phyloP scores from a whole-genome alignment of 371 early-diverging fungal genomes.

The Fennellomyces sp. region DNA sequence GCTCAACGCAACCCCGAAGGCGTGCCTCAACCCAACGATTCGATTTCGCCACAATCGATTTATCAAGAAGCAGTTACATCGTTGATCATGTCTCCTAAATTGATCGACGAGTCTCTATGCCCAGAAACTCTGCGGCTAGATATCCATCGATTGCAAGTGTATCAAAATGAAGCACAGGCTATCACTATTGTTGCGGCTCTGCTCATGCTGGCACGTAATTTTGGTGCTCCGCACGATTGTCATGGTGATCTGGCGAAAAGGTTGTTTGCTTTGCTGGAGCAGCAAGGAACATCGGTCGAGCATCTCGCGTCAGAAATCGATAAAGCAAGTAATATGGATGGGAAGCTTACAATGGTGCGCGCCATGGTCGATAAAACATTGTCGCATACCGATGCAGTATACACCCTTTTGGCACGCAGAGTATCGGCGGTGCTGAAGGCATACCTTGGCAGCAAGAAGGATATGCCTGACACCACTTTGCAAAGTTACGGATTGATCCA shows the following conservation, averaged over 20 bases:
- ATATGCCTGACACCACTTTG: conserved; percentile 41
- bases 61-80: conserved; percentile 67
- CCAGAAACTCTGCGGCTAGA: conserved; percentile 76
- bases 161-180: conserved; percentile 70
- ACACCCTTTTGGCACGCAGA: conserved; percentile 64
- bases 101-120: conserved; percentile 15
- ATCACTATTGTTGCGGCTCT: conserved; percentile 67
- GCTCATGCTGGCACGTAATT: conserved; percentile 70
- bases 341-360: conserved; percentile 23
- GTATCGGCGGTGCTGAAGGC: conserved; percentile 50
- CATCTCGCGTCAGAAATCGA: conserved; percentile 45
- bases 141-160: conserved; percentile 53
- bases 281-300: conserved; percentile 50
- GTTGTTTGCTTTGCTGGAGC: conserved; percentile 55
- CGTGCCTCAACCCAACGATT: conserved; percentile 35
- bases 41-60: conserved; percentile 14
- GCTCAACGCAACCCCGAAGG: conserved; percentile 66
- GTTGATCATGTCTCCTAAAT: conserved; percentile 34
- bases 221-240: conserved; percentile 16
- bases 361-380: conserved; percentile 77
- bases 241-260: conserved; percentile 41
- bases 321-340: neutral
- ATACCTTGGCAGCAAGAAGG: conserved; percentile 50
- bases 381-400: conserved; percentile 68
- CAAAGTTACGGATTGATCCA: conserved; percentile 62